Evolutionary conservation across 164 flowering plant genomes (phyloP).

Genomic region (Annona cherimola): DNA sequence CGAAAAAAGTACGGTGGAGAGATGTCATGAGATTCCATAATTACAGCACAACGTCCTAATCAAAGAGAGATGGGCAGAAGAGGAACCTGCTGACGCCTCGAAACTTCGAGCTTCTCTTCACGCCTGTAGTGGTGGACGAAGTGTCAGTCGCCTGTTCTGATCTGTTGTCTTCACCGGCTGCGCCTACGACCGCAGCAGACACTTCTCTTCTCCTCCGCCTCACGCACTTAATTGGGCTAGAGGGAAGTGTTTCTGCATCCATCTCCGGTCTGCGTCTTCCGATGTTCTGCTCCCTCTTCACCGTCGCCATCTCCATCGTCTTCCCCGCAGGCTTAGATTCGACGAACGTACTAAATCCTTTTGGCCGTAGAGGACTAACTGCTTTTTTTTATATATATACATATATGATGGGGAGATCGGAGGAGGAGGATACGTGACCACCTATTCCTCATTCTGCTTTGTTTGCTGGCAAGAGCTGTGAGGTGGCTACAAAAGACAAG

Average conservation of each 20-base stretch:
- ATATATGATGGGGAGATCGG: neutral
- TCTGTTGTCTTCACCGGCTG: slow-evolving; percentile 7
- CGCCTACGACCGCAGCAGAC: neutral
- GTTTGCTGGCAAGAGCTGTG: neutral
- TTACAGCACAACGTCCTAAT: no score
- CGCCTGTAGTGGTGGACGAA: slow-evolving; percentile 30
- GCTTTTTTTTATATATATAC: neutral
- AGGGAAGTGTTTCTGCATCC: slow-evolving; percentile 12
- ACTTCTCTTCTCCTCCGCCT: slow-evolving; percentile 40
- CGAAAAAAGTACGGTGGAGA: no score
- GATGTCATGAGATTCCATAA: no score
- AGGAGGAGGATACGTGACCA: neutral
- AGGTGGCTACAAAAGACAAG: slow-evolving; percentile 4
- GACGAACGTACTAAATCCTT: neutral
- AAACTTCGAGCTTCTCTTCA: slow-evolving; percentile 56
- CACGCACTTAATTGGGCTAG: slow-evolving; percentile 14
- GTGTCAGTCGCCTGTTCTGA: slow-evolving; percentile 16
- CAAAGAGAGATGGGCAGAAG: neutral
- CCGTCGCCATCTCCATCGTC: slow-evolving; percentile 24
- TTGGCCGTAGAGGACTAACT: no score
- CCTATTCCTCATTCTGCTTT: neutral
- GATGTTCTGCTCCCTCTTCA: slow-evolving; percentile 25
- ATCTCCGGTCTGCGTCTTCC: slow-evolving; percentile 13
- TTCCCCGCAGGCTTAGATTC: neutral
- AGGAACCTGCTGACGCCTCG: slow-evolving; percentile 57